Evolutionary conservation across 2,329 filamentous ascomycete species (phyloP).

Genomic region (Saccharata proteae): DNA sequence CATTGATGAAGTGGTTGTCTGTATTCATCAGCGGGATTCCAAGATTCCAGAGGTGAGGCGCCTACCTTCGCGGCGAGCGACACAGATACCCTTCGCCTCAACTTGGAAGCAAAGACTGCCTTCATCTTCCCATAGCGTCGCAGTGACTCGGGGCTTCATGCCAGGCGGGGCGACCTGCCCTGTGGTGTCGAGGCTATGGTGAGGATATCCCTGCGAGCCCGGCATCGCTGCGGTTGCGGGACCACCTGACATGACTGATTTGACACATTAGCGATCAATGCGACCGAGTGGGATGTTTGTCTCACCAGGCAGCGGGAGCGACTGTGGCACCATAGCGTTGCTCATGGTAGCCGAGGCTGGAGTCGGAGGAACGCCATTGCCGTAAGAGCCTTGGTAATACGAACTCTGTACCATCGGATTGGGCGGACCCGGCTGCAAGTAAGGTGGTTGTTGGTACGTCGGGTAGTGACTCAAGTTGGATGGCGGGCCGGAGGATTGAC

Average conservation of each 20-base stretch:
- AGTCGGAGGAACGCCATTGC: slow-evolving; percentile 70
- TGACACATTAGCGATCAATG: background rate
- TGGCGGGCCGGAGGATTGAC: slow-evolving; percentile 66
- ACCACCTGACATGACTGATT: slow-evolving; percentile 11
- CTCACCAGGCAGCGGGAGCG: slow-evolving; percentile 51
- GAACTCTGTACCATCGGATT: slow-evolving; percentile 49
- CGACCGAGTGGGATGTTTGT: background rate
- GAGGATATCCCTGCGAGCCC: slow-evolving; percentile 29
- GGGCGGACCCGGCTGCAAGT: slow-evolving; percentile 59
- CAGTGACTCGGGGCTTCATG: slow-evolving; percentile 93
- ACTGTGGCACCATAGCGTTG: slow-evolving; percentile 52
- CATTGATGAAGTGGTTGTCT: slow-evolving; percentile 99
- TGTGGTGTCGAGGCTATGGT: slow-evolving; percentile 65
- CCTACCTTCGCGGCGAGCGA: slow-evolving; percentile 81
- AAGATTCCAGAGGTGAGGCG: slow-evolving; percentile 8
- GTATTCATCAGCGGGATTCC: slow-evolving; percentile 9
- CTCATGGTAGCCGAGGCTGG: slow-evolving; percentile 60
- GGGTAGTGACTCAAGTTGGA: slow-evolving; percentile 62
- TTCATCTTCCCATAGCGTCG: slow-evolving; percentile 96
- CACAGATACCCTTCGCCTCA: slow-evolving; percentile 90
- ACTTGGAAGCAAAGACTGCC: slow-evolving; percentile 97
- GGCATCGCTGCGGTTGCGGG: slow-evolving; percentile 12
- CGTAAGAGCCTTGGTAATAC: slow-evolving; percentile 62
- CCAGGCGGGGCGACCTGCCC: slow-evolving; percentile 85
- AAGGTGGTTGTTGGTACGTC: slow-evolving; percentile 61